phyloP scores from a whole-genome alignment of 2,329 filamentous ascomycete species.

The Alternaria conjuncta region DNA sequence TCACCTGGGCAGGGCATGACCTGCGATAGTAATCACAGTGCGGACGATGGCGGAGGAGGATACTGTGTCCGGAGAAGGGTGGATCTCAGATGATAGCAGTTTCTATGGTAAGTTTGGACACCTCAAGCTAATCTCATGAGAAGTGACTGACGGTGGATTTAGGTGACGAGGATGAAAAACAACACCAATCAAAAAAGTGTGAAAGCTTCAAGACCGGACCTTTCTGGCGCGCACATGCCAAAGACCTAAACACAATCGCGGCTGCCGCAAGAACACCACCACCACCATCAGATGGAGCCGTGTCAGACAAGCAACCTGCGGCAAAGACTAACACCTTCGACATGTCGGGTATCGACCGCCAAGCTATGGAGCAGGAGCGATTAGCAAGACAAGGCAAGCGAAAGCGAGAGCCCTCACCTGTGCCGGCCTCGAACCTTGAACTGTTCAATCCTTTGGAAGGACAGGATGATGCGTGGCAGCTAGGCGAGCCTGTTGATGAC shows the following conservation, averaged over 20 bases:
- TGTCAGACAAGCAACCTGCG: neutral
- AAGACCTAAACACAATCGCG: slow-evolving; percentile 34
- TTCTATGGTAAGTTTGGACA: slow-evolving; percentile 50
- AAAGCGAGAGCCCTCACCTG: slow-evolving; percentile 15
- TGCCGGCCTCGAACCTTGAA: slow-evolving; percentile 10
- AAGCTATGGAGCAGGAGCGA: slow-evolving; percentile 22
- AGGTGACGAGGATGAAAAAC: slow-evolving; percentile 40
- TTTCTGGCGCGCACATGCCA: slow-evolving; percentile 29
- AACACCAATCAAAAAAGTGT: slow-evolving; percentile 24
- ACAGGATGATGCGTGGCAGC: slow-evolving; percentile 63
- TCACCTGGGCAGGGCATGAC: slow-evolving; percentile 7
- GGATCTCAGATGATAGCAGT: slow-evolving; percentile 53
- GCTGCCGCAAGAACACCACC: slow-evolving; percentile 8
- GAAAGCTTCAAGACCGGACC: slow-evolving; percentile 18
- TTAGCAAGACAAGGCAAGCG: slow-evolving; percentile 16
- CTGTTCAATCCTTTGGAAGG: slow-evolving; percentile 65
- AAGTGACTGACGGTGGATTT: slow-evolving; percentile 14
- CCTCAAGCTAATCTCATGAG: neutral
- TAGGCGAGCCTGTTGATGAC: slow-evolving; percentile 66
- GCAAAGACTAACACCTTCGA: slow-evolving; percentile 6
- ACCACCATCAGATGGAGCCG: neutral
- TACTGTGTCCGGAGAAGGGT: slow-evolving; percentile 40
- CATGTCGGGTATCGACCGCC: slow-evolving; percentile 10
- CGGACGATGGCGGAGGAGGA: slow-evolving; percentile 34
- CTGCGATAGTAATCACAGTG: neutral